Percentiles rank a stretch among this genome's conserved stretches.
Conservation (phyloP, 345 rosid genomes). For the Stellera chamaejasme region DNA sequence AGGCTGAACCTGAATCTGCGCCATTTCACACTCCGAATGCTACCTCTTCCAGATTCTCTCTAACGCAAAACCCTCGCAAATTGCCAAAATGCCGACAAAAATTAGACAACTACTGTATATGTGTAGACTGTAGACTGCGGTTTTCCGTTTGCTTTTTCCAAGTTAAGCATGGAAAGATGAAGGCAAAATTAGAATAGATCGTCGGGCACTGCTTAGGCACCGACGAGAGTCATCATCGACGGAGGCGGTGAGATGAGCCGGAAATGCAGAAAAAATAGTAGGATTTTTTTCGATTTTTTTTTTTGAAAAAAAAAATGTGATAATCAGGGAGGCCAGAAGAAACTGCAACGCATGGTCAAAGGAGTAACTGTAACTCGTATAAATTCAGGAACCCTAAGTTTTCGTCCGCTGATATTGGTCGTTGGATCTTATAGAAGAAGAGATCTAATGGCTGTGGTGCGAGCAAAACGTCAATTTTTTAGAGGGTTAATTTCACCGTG, state of each 20-base stretch:
- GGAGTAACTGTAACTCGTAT: constrained; percentile 15
- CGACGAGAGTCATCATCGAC: constrained; percentile 21
- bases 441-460: background rate
- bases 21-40: constrained; percentile 29
- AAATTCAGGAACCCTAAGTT: constrained; percentile 31
- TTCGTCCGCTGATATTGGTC: constrained; percentile 6
- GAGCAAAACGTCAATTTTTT: background rate
- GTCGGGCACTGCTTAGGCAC: constrained; percentile 25
- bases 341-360: constrained; percentile 43
- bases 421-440: constrained; percentile 13
- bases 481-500: too few relatives aligned
- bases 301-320: constrained; percentile 4
- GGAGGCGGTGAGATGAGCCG: constrained; percentile 12
- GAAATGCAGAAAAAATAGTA: constrained; percentile 13
- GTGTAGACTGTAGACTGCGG: background rate
- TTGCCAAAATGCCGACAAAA: background rate
- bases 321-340: constrained; percentile 36
- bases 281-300: constrained; percentile 9
- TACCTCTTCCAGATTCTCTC: constrained; percentile 5
- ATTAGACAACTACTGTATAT: background rate
- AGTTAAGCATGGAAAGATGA: constrained; percentile 11
- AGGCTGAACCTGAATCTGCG: constrained; percentile 71
- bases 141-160: constrained; percentile 6
- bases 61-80: too few relatives aligned
- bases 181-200: constrained; percentile 22